Base-by-base conservation (phyloP, 1,284 basidiomycete genomes). In the Leccinum subspadiceum region DNA sequence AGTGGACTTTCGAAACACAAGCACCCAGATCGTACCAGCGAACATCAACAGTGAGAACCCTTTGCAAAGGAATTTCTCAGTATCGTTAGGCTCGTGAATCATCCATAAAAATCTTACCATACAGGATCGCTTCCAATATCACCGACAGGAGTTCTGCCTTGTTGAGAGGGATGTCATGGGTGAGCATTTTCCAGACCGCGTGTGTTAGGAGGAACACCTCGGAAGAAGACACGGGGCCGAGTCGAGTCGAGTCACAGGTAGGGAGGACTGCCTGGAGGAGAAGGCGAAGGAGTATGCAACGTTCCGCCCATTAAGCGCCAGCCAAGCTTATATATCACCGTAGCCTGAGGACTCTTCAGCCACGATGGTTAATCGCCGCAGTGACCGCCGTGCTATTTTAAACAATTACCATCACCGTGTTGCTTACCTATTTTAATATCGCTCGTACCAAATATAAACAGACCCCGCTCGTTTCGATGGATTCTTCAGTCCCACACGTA, bases 11-110 rank as follows among this genome's bases (percentile, higher is more conserved):
- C 48, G 56, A 33, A 41, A 57, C 9, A 24, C 39, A 9, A 67
- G n/a, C 3, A 31, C 54, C 67, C 65, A 66, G 17, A 69, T 46
- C 10, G 67, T 58, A 5, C 63, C 60, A 51, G 53, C 57, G 20
- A 69, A 67, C 67, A 67, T 66, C 48, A 66, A 35, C 41, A 69
- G 54, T 10, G 66, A 67, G 24, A 68, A 60, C 2, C 66, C 65
- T 66, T 31, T 12, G 3, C 2, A 58, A 1, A n/a, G 3, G 17
- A 44, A 44, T 20, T 61, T 13, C 4, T 64, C 31, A 59, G 50
- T 4, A 48, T 37, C 5, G 4, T 56, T 53, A 6, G 15, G 1
- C 31, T 8, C 10, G 20, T 3, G 10, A 52, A 17, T 2, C 4
- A 20, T 54, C 12, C 17, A 10, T 9, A 24, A 20, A 7, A 3